These are phyloP conservation scores for Hypomontagnella monticulosa DNA, from an alignment of 495 filamentous ascomycete species.

Conservation along the genomic window DNA sequence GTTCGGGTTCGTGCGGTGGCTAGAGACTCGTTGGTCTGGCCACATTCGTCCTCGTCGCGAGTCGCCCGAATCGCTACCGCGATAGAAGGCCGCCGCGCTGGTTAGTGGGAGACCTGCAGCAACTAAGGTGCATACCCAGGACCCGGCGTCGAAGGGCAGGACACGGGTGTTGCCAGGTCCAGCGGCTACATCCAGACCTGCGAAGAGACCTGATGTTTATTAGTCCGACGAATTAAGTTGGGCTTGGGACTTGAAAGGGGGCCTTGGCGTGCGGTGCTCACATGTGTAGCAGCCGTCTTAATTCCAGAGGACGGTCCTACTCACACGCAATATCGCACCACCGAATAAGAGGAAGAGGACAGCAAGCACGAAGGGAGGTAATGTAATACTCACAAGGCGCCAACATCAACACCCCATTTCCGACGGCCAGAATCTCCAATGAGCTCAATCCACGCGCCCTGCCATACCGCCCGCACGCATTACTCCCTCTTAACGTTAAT, in stretches of 20 bases:
- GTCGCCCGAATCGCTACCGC: constrained; percentile 24
- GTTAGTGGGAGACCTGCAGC: constrained; percentile 32
- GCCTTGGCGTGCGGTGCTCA: too few relatives aligned
- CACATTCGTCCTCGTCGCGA: constrained; percentile 9
- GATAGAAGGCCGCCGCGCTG: constrained; percentile 36
- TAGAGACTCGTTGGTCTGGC: too few relatives aligned
- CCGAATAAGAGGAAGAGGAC: neutral
- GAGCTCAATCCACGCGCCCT: constrained; percentile 20
- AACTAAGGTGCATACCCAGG: constrained; percentile 33
- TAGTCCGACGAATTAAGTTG: too few relatives aligned
- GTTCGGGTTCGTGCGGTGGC: too few relatives aligned
- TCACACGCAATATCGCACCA: too few relatives aligned
- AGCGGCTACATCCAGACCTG: constrained; percentile 34
- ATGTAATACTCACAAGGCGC: constrained; percentile 29
- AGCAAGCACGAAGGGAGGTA: neutral
- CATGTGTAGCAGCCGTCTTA: too few relatives aligned
- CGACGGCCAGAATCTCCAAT: constrained; percentile 35
- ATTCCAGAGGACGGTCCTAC: too few relatives aligned
- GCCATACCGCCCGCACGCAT: neutral
- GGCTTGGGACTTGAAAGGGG: too few relatives aligned
- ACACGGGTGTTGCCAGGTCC: constrained; percentile 29
- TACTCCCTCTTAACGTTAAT: neutral
- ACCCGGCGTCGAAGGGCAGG: constrained; percentile 34
- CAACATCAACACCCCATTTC: constrained; percentile 34
- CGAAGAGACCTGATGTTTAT: constrained; percentile 32